A percentile compares a stretch with the other conserved stretches of the same genome.
These are phyloP conservation scores for Boletus semigastroideus DNA, from an alignment of 1,284 basidiomycete species.

Conservation along the genomic window DNA sequence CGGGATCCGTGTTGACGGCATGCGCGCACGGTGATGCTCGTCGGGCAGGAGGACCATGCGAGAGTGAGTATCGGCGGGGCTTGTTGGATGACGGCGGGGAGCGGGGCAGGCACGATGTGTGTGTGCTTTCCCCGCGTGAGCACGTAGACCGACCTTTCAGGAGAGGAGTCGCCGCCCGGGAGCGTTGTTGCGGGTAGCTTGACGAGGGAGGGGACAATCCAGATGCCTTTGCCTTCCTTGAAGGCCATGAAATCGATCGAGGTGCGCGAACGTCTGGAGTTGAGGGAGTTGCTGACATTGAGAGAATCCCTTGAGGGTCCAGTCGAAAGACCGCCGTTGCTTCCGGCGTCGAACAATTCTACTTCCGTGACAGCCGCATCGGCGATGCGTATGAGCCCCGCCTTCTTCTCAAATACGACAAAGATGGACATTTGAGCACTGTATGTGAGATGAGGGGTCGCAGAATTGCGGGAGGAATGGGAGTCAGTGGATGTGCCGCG, in stretches of 20 bases:
- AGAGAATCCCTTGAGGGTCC: constrained; percentile 24
- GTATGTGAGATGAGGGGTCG: constrained; percentile 42
- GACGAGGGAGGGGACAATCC: constrained; percentile 53
- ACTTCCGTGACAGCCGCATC: constrained; percentile 79
- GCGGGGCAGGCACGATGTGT: constrained; percentile 64
- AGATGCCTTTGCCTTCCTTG: constrained; percentile 47
- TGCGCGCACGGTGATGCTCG: constrained; percentile 53
- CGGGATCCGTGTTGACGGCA: constrained; percentile 31
- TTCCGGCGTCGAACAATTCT: constrained; percentile 57
- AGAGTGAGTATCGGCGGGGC: constrained; percentile 52
- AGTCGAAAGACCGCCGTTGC: constrained; percentile 26
- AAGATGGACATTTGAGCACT: constrained; percentile 72
- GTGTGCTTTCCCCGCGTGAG: constrained; percentile 69
- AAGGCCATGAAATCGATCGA: constrained; percentile 52
- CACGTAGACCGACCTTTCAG: constrained; percentile 49
- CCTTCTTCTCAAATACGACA: constrained; percentile 80
- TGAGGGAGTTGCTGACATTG: constrained; percentile 15
- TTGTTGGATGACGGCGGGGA: constrained; percentile 51
- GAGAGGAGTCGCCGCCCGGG: constrained; percentile 12
- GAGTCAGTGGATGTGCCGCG: constrained; percentile 30
- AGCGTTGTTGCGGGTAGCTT: constrained; percentile 44
- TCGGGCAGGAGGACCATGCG: constrained; percentile 59
- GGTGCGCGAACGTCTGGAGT: constrained; percentile 45
- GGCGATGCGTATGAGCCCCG: constrained; percentile 70
- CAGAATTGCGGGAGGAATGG: constrained; percentile 20